Evolutionary conservation across 805 yeast genomes (phyloP).

Genomic region (Wickerhamiella hasegawae): DNA sequence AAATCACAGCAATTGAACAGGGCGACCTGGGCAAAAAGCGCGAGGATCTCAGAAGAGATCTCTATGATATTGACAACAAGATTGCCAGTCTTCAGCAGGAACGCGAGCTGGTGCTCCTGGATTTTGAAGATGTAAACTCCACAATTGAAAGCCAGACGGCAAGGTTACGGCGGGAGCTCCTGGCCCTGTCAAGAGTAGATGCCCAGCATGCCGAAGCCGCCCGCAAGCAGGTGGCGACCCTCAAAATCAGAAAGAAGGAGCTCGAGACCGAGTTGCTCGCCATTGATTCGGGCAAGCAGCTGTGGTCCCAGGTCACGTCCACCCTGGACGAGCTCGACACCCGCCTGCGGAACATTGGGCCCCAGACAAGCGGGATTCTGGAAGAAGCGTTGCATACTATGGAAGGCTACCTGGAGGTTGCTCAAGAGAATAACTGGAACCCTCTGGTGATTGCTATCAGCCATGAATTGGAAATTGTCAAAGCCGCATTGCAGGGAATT

Average conservation of each 20-base stretch:
- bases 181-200: background rate
- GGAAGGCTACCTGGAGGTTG: constrained; percentile 7
- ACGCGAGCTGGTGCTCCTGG: constrained; percentile 8
- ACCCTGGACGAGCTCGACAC: constrained; percentile 11
- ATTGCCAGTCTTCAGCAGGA: constrained; percentile 10
- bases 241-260: background rate
- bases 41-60: constrained; percentile 6
- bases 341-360: background rate
- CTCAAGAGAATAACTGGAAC: constrained; percentile 15
- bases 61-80: constrained; percentile 7
- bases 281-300: constrained; percentile 8
- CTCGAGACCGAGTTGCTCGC: constrained; percentile 3
- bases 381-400: constrained; percentile 1
- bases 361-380: background rate
- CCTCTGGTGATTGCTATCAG: constrained; percentile 18
- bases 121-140: constrained; percentile 2
- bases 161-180: constrained; percentile 2
- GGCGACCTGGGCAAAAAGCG: constrained; percentile 1
- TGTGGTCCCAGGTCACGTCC: constrained; percentile 10
- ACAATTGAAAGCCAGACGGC: constrained; percentile 5
- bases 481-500: background rate
- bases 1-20: background rate
- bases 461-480: constrained; percentile 15
- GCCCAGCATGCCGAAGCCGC: background rate
- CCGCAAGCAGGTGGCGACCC: background rate